Evolutionary conservation across 768 basidiomycete species (phyloP).

Genomic region (Lactifluus subvellereus): DNA sequence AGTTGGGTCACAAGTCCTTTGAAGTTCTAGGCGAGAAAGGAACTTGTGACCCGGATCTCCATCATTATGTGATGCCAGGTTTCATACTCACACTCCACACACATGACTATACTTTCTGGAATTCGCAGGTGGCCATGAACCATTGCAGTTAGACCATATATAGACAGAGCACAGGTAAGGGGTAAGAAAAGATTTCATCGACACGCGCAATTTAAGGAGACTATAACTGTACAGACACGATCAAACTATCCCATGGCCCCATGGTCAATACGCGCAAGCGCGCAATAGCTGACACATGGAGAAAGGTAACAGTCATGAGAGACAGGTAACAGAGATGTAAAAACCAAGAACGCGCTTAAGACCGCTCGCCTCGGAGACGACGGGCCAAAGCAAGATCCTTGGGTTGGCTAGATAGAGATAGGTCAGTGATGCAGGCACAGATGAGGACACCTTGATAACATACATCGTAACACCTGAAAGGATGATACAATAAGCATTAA

Average conservation of each 20-base stretch:
- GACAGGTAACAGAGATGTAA: not conserved
- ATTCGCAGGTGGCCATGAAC: not conserved
- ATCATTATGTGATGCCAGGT: too few species aligned
- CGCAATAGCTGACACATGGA: not conserved
- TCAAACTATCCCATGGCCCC: slow-evolving; percentile 8
- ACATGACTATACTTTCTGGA: not conserved
- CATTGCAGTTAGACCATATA: slow-evolving; percentile 3
- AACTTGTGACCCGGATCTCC: too few species aligned
- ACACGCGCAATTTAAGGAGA: slow-evolving; percentile 10
- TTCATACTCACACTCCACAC: not conserved
- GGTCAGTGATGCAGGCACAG: slow-evolving; percentile 1
- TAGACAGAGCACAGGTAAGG: slow-evolving; percentile 8
- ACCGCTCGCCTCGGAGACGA: slow-evolving; percentile 72
- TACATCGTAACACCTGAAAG: slow-evolving; percentile 25
- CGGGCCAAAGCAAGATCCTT: slow-evolving; percentile 81
- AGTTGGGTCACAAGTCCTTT: not conserved
- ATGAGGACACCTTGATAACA: not conserved
- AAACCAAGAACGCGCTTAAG: slow-evolving; percentile 33
- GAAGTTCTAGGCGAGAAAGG: too few species aligned
- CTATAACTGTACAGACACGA: slow-evolving; percentile 16
- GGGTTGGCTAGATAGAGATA: slow-evolving; percentile 49
- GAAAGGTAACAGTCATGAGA: not conserved
- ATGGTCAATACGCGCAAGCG: slow-evolving; percentile 10
- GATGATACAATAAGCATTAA: not conserved
- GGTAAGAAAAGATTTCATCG: slow-evolving; percentile 1